These are phyloP conservation scores for Aquilaria agallochum DNA, from an alignment of 441 rosid species.

Conservation along the genomic window DNA sequence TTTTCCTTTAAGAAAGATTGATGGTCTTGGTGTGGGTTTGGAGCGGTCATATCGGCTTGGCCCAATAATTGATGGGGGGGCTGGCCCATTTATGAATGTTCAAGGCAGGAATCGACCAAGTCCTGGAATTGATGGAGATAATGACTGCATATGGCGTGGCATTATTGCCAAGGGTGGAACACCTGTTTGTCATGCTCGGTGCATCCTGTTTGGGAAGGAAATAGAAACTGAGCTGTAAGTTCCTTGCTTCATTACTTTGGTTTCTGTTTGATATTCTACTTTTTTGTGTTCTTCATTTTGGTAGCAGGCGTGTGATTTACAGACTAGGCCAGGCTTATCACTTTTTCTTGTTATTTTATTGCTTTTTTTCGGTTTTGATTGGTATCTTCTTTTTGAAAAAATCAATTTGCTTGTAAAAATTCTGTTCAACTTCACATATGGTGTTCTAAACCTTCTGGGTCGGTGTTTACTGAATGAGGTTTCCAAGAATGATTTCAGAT, in stretches of 20 bases:
- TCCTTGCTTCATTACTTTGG: not conserved
- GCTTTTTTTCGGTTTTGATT: too few relatives aligned
- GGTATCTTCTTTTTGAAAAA: too few relatives aligned
- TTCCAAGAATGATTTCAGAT: too few relatives aligned
- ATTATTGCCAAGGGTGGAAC: slow-evolving; percentile 80
- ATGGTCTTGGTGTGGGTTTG: slow-evolving; percentile 41
- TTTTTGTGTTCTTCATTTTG: not conserved
- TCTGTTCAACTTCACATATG: too few relatives aligned
- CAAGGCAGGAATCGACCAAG: slow-evolving; percentile 43
- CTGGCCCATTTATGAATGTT: slow-evolving; percentile 31
- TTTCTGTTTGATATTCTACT: slow-evolving; percentile 3
- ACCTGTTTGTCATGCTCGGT: slow-evolving; percentile 73
- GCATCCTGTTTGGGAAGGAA: slow-evolving; percentile 61
- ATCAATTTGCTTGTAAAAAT: too few relatives aligned
- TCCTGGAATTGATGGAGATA: slow-evolving; percentile 42
- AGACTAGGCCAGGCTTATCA: too few relatives aligned
- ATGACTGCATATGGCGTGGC: slow-evolving; percentile 77
- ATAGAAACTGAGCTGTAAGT: slow-evolving; percentile 64
- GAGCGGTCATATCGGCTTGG: slow-evolving; percentile 41
- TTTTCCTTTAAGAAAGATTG: slow-evolving; percentile 48
- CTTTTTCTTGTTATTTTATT: too few relatives aligned
- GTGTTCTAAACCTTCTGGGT: too few relatives aligned
- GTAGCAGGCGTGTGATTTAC: too few relatives aligned
- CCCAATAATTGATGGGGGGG: slow-evolving; percentile 37
- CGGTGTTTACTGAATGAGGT: too few relatives aligned